These are phyloP conservation scores for Insectozyma bohioensis DNA, from an alignment of 1,139 yeast genomes.

Conservation along the genomic window DNA sequence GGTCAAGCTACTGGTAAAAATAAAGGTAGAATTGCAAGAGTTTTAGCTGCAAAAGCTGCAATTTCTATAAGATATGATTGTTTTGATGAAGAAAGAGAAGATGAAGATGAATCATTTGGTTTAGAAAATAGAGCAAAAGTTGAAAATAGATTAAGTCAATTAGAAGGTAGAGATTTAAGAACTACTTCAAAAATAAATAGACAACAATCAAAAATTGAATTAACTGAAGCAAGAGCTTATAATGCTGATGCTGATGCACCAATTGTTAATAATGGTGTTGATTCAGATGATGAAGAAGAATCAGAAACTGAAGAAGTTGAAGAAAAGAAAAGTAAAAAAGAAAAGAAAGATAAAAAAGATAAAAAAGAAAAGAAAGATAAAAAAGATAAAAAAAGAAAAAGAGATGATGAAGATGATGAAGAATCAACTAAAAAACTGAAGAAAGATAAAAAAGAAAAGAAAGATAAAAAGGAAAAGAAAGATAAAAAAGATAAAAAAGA, in stretches of 20 bases:
- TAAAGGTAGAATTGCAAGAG: slow-evolving; percentile 99
- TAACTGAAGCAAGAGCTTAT: slow-evolving; percentile 82
- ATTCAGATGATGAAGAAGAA: slow-evolving; percentile 50
- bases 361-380: slow-evolving; percentile 39
- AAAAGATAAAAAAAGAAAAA: slow-evolving; percentile 48
- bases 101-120: slow-evolving; percentile 93
- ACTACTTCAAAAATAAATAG: slow-evolving; percentile 74
- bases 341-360: slow-evolving; percentile 21
- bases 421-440: slow-evolving; percentile 42
- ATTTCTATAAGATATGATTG: slow-evolving; percentile 96
- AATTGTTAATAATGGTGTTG: slow-evolving; percentile 33
- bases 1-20: slow-evolving; percentile 96
- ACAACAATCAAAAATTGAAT: slow-evolving; percentile 80
- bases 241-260: slow-evolving; percentile 90
- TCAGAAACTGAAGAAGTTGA: slow-evolving; percentile 40
- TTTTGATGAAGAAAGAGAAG: slow-evolving; percentile 93
- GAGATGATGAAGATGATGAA: slow-evolving; percentile 26
- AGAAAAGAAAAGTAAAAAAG: slow-evolving; percentile 28
- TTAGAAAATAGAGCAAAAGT: slow-evolving; percentile 89
- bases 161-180: slow-evolving; percentile 93
- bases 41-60: slow-evolving; percentile 97
- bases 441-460: slow-evolving; percentile 45
- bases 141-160: slow-evolving; percentile 89
- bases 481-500: slow-evolving; percentile 41
- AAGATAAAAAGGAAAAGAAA: slow-evolving; percentile 41